phyloP scores from a whole-genome alignment of 176 grass and related monocot genomes.

The Carex myosuroides region DNA sequence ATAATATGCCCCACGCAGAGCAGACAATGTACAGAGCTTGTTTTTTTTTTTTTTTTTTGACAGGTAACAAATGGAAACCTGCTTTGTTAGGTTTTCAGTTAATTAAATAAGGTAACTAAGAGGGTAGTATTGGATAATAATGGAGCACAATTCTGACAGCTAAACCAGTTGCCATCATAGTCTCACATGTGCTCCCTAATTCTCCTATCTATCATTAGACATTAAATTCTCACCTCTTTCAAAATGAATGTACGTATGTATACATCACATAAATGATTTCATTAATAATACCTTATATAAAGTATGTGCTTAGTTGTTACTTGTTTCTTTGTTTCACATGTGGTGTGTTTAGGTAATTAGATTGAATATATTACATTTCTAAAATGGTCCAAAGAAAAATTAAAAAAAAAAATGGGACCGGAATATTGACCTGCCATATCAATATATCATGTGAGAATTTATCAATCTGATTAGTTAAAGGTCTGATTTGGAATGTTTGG shows the following conservation, averaged over 20 bases:
- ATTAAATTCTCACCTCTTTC: not conserved
- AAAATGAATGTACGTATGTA: not conserved
- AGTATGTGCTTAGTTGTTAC: not conserved
- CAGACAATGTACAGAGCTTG: conserved; percentile 27
- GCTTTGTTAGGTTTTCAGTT: not conserved
- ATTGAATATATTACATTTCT: not conserved
- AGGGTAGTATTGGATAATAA: conserved; percentile 14
- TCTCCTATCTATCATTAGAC: conserved; percentile 19
- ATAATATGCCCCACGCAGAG: conserved; percentile 38
- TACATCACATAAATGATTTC: not conserved
- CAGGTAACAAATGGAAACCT: not conserved
- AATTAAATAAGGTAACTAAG: not conserved
- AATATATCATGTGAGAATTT: not conserved
- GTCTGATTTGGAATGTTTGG: conserved; percentile 10
- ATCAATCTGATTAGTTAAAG: not conserved
- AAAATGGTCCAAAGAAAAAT: not conserved
- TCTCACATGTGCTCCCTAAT: conserved; percentile 13
- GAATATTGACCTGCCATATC: not conserved
- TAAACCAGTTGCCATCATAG: conserved; percentile 20
- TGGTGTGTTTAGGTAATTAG: conserved; percentile 6
- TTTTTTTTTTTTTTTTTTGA: not conserved
- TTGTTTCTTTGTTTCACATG: not conserved
- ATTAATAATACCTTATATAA: not conserved
- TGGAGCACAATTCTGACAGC: conserved; percentile 14
- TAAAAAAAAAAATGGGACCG: not conserved